Conservation (phyloP, 805 yeast genomes). For the Saccharomyces eubayanus region DNA sequence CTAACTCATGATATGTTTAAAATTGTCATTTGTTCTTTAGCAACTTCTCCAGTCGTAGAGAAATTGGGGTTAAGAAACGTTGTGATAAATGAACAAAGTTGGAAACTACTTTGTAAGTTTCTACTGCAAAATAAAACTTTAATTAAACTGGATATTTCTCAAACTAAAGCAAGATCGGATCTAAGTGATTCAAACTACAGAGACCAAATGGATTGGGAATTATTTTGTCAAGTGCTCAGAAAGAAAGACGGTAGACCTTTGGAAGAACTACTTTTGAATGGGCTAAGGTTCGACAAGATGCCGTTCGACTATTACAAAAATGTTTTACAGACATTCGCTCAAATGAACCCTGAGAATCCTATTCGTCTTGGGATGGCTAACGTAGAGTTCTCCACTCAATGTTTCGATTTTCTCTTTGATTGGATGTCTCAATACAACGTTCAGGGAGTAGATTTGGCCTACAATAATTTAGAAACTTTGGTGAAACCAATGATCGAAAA, state of each 20-base stretch:
- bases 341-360: slow-evolving; percentile 21
- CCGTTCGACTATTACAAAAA: slow-evolving; percentile 40
- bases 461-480: slow-evolving; percentile 50
- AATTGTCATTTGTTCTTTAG: slow-evolving; percentile 61
- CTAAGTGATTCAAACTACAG: slow-evolving; percentile 37
- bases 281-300: slow-evolving; percentile 56
- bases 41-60: slow-evolving; percentile 56
- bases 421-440: slow-evolving; percentile 44
- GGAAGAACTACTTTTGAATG: slow-evolving; percentile 72
- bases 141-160: slow-evolving; percentile 61
- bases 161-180: slow-evolving; percentile 38
- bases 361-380: slow-evolving; percentile 68
- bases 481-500: slow-evolving; percentile 23
- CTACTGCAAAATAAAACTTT: slow-evolving; percentile 53
- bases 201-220: slow-evolving; percentile 74
- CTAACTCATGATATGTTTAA: slow-evolving; percentile 70
- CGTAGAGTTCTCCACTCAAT: slow-evolving; percentile 54
- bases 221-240: slow-evolving; percentile 60
- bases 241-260: slow-evolving; percentile 55
- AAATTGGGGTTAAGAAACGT: slow-evolving; percentile 75
- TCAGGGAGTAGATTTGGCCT: slow-evolving; percentile 74
- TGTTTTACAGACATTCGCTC: slow-evolving; percentile 49
- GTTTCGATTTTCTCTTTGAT: slow-evolving; percentile 44
- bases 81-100: slow-evolving; percentile 59
- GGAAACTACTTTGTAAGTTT: slow-evolving; percentile 75